Evolutionary conservation across 345 rosid species (phyloP), one percentile per base, ranked within the genome.

Genomic region (Combretum micranthum): DNA sequence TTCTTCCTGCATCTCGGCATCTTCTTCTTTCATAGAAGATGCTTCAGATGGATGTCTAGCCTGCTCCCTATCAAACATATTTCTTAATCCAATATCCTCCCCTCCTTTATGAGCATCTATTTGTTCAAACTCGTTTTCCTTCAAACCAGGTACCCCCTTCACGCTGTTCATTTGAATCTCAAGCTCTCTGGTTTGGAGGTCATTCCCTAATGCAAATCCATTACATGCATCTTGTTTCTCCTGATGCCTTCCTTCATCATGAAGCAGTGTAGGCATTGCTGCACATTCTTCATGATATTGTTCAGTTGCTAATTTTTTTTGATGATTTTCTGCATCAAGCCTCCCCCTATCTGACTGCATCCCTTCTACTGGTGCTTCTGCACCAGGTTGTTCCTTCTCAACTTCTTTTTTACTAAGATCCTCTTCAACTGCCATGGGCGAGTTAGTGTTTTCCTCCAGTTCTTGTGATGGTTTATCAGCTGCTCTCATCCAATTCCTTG

Each of bases 201-300:
- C 45, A 17, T 47, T 20, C 49, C 62, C 20, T 17, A 21, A 42
- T 68, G 61, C 71, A 23, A 70, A 74, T 56, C 65, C 68, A 21
- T 57, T 57, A 51, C 66, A 62, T 70, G 60, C 73, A 69, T 77
- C 64, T 69, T 48, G 61, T 20, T 64, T 75, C 48, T 58, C 71
- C 60, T 65, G 57, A 55, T 20, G 55, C 20, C 62, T 53, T 57
- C 71, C 74, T 50, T 52, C 50, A 42, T 66, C 70, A 66, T 2
- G 14, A 49, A 63, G 32, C 23, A 50, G 21, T 42, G 19, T 53
- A 20, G 55, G 37, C 42, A 20, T 44, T 57, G 39, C 44, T 56
- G 55, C 64, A 56, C 56, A 55, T 61, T 52, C 74, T 17, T 69
- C 68, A 47, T 53, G 57, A 54, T 2, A 17, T 42, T 54, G 45